Evolutionary conservation across 1,284 basidiomycete genomes (phyloP).

Genomic region (Binderoboletus segoi): DNA sequence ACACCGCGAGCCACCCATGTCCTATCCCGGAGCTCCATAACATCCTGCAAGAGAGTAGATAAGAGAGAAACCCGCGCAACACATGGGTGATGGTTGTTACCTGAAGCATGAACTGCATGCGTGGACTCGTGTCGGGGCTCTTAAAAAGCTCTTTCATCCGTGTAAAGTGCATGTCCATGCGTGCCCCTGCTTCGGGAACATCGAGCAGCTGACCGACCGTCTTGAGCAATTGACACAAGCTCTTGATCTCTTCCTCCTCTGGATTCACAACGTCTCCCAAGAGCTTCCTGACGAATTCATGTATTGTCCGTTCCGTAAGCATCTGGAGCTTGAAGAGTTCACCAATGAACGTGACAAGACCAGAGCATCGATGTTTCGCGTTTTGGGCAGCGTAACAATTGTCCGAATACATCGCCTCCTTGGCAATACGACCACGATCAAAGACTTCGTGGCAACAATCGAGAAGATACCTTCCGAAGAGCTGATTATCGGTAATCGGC

Average conservation of each 20-base stretch:
- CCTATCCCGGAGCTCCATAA: slow-evolving; percentile 85
- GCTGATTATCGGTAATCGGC: slow-evolving; percentile 83
- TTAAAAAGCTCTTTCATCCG: slow-evolving; percentile 84
- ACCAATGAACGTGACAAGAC: slow-evolving; percentile 97
- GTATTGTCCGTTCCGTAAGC: slow-evolving; percentile 94
- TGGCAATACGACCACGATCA: slow-evolving; percentile 85
- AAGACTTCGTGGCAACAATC: slow-evolving; percentile 96
- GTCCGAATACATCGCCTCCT: slow-evolving; percentile 81
- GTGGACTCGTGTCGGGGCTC: slow-evolving; percentile 75
- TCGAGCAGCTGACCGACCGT: slow-evolving; percentile 89
- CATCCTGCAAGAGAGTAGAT: slow-evolving; percentile 55
- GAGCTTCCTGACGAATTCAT: slow-evolving; percentile 94
- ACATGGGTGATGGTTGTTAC: slow-evolving; percentile 46
- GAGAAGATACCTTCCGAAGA: slow-evolving; percentile 95
- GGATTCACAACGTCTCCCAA: slow-evolving; percentile 91
- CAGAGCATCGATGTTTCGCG: slow-evolving; percentile 95
- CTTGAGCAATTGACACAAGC: slow-evolving; percentile 87
- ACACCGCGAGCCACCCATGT: slow-evolving; percentile 84
- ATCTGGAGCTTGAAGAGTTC: slow-evolving; percentile 97
- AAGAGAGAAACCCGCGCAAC: slow-evolving; percentile 10
- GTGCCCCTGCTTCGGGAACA: slow-evolving; percentile 73
- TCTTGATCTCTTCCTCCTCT: slow-evolving; percentile 98
- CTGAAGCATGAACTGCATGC: slow-evolving; percentile 95
- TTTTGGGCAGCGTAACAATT: slow-evolving; percentile 98
- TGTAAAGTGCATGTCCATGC: slow-evolving; percentile 93